These are phyloP conservation scores for Tricholoma hemisulphureum DNA, from an alignment of 768 basidiomycete genomes.

Conservation along the genomic window DNA sequence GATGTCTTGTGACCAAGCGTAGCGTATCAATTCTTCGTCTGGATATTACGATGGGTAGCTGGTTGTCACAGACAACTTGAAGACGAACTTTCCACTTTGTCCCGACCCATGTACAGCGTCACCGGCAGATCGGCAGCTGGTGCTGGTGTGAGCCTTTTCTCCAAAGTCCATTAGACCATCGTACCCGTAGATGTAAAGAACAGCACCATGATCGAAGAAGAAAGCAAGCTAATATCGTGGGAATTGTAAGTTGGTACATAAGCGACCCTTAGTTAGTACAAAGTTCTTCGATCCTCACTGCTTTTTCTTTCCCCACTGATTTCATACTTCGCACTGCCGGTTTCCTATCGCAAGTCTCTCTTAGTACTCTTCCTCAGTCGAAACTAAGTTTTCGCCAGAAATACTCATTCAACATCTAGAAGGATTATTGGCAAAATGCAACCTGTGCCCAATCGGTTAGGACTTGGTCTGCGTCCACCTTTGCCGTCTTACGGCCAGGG, in stretches of 20 bases:
- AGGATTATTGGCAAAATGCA: constrained; percentile 51
- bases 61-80: background rate
- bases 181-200: constrained; percentile 49
- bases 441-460: constrained; percentile 69
- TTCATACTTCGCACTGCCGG: background rate
- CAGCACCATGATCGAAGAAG: constrained; percentile 41
- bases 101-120: constrained; percentile 90
- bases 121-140: constrained; percentile 63
- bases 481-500: constrained; percentile 88
- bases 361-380: background rate
- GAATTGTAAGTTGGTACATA: background rate
- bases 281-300: background rate
- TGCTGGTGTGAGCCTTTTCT: background rate
- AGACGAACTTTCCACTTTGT: constrained; percentile 90
- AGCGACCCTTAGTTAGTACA: background rate
- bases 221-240: background rate
- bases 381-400: background rate
- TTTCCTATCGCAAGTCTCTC: background rate
- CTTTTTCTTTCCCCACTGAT: background rate
- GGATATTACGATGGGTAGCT: constrained; percentile 3
- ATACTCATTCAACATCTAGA: background rate
- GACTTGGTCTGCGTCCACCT: constrained; percentile 86
- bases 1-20: constrained; percentile 83
- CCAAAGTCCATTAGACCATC: background rate
- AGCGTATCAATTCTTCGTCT: constrained; percentile 97